Evolutionary conservation across 1,284 basidiomycete genomes (phyloP).

Genomic region (Mycena citricolor): DNA sequence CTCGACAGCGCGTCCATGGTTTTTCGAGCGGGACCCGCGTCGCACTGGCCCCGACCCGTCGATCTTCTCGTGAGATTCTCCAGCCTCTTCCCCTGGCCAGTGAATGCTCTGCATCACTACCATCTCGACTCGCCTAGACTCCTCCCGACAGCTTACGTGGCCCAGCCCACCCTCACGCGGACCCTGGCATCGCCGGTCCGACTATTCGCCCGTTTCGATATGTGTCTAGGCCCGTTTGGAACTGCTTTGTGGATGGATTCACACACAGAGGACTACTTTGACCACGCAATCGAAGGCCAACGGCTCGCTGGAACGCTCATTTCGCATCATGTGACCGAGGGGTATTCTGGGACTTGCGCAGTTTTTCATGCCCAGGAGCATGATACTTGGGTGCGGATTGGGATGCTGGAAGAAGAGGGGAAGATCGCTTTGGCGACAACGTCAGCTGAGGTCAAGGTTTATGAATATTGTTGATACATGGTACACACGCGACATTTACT

Average conservation of each 20-base stretch:
- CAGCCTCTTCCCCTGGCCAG: slow-evolving; percentile 63
- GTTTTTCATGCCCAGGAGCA: slow-evolving; percentile 46
- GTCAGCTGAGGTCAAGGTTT: slow-evolving; percentile 50
- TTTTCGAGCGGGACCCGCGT: slow-evolving; percentile 24
- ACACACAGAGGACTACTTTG: slow-evolving; percentile 50
- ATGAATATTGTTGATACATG: slow-evolving; percentile 41
- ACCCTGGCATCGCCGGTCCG: slow-evolving; percentile 60
- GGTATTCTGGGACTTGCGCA: slow-evolving; percentile 35
- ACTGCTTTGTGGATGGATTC: slow-evolving; percentile 66
- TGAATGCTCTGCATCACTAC: slow-evolving; percentile 65
- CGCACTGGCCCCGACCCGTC: slow-evolving; percentile 39
- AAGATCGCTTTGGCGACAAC: slow-evolving; percentile 52
- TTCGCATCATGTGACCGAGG: slow-evolving; percentile 15
- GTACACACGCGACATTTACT: slow-evolving; percentile 13
- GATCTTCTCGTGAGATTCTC: slow-evolving; percentile 59
- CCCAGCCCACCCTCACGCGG: slow-evolving; percentile 38
- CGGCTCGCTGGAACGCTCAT: slow-evolving; percentile 50
- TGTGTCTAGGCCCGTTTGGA: slow-evolving; percentile 56
- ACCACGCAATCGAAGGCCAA: slow-evolving; percentile 52
- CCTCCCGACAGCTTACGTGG: slow-evolving; percentile 46
- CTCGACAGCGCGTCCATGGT: slow-evolving; percentile 50
- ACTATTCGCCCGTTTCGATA: slow-evolving; percentile 53
- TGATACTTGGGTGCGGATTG: slow-evolving; percentile 53
- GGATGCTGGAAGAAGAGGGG: slow-evolving; percentile 60
- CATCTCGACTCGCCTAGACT: no score